phyloP scores from a whole-genome alignment of 768 basidiomycete genomes.

The Boletales sp. region DNA sequence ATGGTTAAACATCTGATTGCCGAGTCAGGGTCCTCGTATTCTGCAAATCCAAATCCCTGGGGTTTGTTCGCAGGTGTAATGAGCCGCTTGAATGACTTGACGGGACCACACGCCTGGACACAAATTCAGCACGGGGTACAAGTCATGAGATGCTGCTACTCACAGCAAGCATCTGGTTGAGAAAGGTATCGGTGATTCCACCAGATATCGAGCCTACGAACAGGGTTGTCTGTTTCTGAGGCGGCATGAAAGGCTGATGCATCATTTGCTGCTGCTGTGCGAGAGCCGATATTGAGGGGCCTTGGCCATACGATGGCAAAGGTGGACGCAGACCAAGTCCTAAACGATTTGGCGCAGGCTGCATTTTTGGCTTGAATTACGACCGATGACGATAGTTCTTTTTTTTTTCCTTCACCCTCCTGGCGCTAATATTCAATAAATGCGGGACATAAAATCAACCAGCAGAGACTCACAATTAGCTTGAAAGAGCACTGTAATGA shows the following conservation, averaged over 20 bases:
- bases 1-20: conserved; percentile 73
- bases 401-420: no score
- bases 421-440: neutral
- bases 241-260: conserved; percentile 60
- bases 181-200: conserved; percentile 79
- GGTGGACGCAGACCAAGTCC: conserved; percentile 88
- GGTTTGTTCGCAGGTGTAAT: conserved; percentile 92
- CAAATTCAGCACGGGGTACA: neutral
- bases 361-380: conserved; percentile 40
- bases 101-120: conserved; percentile 79
- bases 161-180: conserved; percentile 77
- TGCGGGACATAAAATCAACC: neutral
- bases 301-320: conserved; percentile 85
- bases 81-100: conserved; percentile 89
- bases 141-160: conserved; percentile 22
- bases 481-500: neutral
- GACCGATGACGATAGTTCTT: neutral
- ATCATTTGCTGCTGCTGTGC: conserved; percentile 75
- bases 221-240: conserved; percentile 71
- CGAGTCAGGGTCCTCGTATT: conserved; percentile 90
- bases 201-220: conserved; percentile 97
- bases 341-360: conserved; percentile 67
- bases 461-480: conserved; percentile 2
- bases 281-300: conserved; percentile 88
- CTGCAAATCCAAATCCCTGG: conserved; percentile 96